phyloP scores from a whole-genome alignment of 2,329 filamentous ascomycete species.

The Aurifilum marmelostoma region DNA sequence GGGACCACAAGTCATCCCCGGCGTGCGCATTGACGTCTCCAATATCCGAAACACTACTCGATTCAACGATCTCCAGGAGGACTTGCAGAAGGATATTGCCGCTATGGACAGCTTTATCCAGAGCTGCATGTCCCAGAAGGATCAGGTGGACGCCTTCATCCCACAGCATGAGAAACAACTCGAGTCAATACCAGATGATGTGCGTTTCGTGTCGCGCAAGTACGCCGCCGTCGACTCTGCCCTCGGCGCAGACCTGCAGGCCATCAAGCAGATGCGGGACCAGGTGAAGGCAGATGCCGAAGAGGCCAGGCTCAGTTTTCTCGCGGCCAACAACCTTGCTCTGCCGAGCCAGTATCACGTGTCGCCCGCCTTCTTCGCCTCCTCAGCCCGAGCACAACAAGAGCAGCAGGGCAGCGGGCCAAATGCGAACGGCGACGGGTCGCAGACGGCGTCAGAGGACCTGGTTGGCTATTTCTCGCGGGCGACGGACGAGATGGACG shows the following conservation, averaged over 20 bases:
- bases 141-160: constrained; percentile 73
- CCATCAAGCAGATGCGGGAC: constrained; percentile 47
- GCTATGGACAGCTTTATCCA: constrained; percentile 80
- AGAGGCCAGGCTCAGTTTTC: constrained; percentile 48
- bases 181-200: constrained; percentile 46
- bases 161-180: constrained; percentile 53
- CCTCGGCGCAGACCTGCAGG: constrained; percentile 45
- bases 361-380: constrained; percentile 42
- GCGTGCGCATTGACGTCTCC: constrained; percentile 76
- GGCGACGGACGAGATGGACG: constrained; percentile 63
- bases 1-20: constrained; percentile 63
- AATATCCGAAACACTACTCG: constrained; percentile 85
- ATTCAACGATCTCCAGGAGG: constrained; percentile 85
- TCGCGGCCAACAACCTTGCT: constrained; percentile 51
- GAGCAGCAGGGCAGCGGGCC: constrained; percentile 46
- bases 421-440: constrained; percentile 47
- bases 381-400: constrained; percentile 26
- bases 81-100: constrained; percentile 78
- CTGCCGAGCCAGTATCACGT: constrained; percentile 55
- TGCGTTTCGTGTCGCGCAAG: constrained; percentile 49
- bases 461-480: constrained; percentile 67
- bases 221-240: constrained; percentile 48
- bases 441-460: constrained; percentile 52
- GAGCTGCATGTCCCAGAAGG: constrained; percentile 75
- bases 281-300: constrained; percentile 47